Evolutionary conservation across 768 basidiomycete species (phyloP), one percentile per base, ranked within the genome.

Genomic region (Lactifluus hygrophoroides): DNA sequence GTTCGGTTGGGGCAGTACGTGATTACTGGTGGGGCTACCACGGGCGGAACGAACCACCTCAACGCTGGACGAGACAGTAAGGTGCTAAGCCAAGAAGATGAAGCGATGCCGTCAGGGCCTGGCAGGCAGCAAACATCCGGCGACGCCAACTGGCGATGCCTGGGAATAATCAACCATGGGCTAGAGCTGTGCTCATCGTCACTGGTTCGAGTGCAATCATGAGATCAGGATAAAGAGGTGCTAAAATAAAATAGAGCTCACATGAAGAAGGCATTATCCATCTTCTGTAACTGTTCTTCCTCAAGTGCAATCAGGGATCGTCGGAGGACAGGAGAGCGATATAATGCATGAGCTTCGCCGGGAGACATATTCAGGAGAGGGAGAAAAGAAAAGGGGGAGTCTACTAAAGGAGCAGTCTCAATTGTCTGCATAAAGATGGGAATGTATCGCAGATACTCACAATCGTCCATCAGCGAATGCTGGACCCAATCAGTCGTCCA

Each of bases 401-500:
- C 70, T 54, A 74, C 72, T 54, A 63, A 51, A 8, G 7, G 25
- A 58, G 8, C 4, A 11, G n/a, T 68, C 73, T 13, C 35, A 45
- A 35, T 17, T 19, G 60, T 58, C 11, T 43, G 7, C 63, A 45
- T 51, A 27, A 23, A 51, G 42, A 52, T 23, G 5, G 21, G 28
- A 19, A 51, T 10, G 16, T 56, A 28, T n/a, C 64, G 49, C 28
- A 42, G 66, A 40, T 47, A 63, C 80, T 62, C 66, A 88, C 88
- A 76, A 69, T 81, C 74, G n/a, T 85, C 77, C 45, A 79, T 74
- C 19, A 91, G 67, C 5, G 91, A 92, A 35, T 71, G 74, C 57
- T 85, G 75, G 42, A 97, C 85, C 80, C 86, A 82, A 63, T 91
- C 88, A 0, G 86, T 78, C 0, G 84, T 79, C 95, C 96, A 99